Evolutionary conservation across 306 rosid genomes (phyloP).

Genomic region (Quercus variabilis): DNA sequence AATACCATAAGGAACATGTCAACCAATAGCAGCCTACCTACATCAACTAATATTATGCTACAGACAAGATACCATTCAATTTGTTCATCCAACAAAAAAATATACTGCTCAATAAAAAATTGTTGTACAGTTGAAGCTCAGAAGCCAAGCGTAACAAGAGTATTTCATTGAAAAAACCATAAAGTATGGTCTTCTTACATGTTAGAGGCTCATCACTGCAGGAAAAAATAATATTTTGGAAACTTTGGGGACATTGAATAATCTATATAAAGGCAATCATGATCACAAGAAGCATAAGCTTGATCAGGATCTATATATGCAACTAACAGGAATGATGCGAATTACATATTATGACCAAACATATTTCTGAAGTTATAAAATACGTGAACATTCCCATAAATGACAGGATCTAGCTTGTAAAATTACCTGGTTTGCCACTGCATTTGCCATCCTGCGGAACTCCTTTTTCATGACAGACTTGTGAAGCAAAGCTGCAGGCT

Average conservation of each 20-base stretch:
- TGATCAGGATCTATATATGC: no score
- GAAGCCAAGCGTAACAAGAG: constrained; percentile 63
- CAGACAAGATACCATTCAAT: no score
- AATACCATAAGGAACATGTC: no score
- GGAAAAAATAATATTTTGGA: background rate
- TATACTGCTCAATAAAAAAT: background rate
- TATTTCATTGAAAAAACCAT: constrained; percentile 42
- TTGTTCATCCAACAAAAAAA: no score
- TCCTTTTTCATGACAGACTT: constrained; percentile 92
- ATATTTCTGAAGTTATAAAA: background rate
- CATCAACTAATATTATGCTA: no score
- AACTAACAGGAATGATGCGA: background rate
- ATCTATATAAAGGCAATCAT: background rate
- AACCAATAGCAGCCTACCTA: no score
- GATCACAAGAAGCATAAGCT: no score
- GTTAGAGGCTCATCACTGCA: constrained; percentile 55
- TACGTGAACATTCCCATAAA: background rate
- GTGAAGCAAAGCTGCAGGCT: constrained; percentile 75
- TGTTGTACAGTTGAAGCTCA: constrained; percentile 26
- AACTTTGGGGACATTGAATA: no score
- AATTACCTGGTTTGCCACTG: constrained; percentile 74
- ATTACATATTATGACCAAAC: background rate
- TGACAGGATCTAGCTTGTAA: background rate
- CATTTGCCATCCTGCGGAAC: constrained; percentile 77
- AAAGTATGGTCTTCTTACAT: constrained; percentile 25